A percentile compares a stretch with the other conserved stretches of the same genome.
Conservation (phyloP, 371 early-diverging fungal species). For the Rhizopus stolonifer region DNA sequence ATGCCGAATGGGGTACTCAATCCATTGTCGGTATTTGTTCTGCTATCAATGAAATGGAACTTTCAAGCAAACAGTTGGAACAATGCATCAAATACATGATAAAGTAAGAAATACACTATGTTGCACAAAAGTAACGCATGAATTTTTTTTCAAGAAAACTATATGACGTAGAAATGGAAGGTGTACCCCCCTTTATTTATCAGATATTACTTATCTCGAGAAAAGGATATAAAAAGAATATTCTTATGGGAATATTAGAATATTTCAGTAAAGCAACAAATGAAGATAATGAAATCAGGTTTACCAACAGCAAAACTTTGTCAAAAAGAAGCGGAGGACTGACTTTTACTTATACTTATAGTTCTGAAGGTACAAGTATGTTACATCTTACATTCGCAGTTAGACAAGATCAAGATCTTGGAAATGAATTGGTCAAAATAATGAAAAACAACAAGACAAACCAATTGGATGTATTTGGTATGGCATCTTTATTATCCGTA, state of each 20-base stretch:
- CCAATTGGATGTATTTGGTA: constrained; percentile 48
- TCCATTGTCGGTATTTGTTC: constrained; percentile 46
- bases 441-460: constrained; percentile 46
- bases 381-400: constrained; percentile 63
- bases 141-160: constrained; percentile 36
- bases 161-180: constrained; percentile 50
- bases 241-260: constrained; percentile 18
- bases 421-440: constrained; percentile 56
- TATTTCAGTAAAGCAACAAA: constrained; percentile 10
- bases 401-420: constrained; percentile 65
- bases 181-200: constrained; percentile 56
- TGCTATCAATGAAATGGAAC: constrained; percentile 51
- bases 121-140: not conserved
- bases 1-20: constrained; percentile 42
- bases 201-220: constrained; percentile 57
- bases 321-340: not conserved
- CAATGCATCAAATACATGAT: constrained; percentile 31
- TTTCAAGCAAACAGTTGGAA: constrained; percentile 43
- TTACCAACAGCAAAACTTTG: not conserved
- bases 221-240: constrained; percentile 35
- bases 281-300: constrained; percentile 2
- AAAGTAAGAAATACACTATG: constrained; percentile 18
- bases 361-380: constrained; percentile 61
- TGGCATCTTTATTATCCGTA: constrained; percentile 57
- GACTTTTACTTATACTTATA: constrained; percentile 1